Evolutionary conservation across 352 stramenopile genomes (phyloP).

Genomic region (Phytopythium montanum): DNA sequence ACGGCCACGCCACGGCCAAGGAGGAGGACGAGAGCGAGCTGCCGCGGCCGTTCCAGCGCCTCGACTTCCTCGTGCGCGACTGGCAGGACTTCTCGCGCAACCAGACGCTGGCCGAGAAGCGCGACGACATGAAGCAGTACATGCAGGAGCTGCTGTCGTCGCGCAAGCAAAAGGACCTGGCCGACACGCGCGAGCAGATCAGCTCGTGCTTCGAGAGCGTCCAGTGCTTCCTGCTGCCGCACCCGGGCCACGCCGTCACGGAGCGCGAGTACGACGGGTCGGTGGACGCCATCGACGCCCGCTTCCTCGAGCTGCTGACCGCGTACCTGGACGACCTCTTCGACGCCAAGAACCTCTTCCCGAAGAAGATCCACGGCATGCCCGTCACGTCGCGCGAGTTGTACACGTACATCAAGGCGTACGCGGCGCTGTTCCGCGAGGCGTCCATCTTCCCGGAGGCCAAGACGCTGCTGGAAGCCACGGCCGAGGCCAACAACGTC

Average conservation of each 20-base stretch:
- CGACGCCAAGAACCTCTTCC: slow-evolving; percentile 67
- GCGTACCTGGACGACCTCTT: slow-evolving; percentile 96
- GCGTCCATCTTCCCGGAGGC: slow-evolving; percentile 96
- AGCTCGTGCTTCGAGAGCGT: slow-evolving; percentile 95
- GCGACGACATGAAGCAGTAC: slow-evolving; percentile 94
- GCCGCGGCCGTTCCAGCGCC: slow-evolving; percentile 94
- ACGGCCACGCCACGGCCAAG: slow-evolving; percentile 17
- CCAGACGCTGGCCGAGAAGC: slow-evolving; percentile 85
- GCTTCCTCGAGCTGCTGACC: slow-evolving; percentile 94
- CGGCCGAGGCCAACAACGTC: slow-evolving; percentile 96
- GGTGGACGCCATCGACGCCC: slow-evolving; percentile 91
- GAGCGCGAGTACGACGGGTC: slow-evolving; percentile 97
- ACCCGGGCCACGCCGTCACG: slow-evolving; percentile 96
- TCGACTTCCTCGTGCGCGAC: slow-evolving; percentile 99
- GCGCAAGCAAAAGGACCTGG: slow-evolving; percentile 92
- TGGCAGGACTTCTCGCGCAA: slow-evolving; percentile 97
- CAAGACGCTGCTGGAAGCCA: slow-evolving; percentile 97
- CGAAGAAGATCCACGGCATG: slow-evolving; percentile 95
- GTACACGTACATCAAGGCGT: slow-evolving; percentile 95
- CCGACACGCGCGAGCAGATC: slow-evolving; percentile 96
- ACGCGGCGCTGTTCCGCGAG: slow-evolving; percentile 95
- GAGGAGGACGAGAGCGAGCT: slow-evolving; percentile 28
- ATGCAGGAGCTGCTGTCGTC: slow-evolving; percentile 91
- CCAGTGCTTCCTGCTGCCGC: slow-evolving; percentile 94
- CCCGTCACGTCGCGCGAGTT: slow-evolving; percentile 93